phyloP scores from a whole-genome alignment of 352 stramenopile species.

The Globisporangium uncinulatum region DNA sequence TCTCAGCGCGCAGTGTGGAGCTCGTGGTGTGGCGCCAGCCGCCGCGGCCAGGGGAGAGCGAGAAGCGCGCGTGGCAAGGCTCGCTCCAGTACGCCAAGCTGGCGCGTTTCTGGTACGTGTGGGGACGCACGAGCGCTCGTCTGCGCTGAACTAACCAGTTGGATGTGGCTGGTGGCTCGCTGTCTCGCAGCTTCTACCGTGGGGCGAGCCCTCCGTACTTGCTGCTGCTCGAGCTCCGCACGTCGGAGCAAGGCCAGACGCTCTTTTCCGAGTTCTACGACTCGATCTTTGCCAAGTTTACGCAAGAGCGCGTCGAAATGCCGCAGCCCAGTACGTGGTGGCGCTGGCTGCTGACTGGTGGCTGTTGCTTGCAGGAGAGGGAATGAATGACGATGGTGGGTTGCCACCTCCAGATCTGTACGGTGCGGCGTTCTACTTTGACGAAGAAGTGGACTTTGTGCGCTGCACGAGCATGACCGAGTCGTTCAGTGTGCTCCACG shows the following conservation, averaged over 20 bases:
- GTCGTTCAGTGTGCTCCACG: conserved; percentile 22
- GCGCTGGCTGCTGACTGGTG: too few relatives aligned
- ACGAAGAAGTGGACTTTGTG: conserved; percentile 51
- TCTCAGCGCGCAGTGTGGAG: conserved; percentile 20
- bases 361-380: too few relatives aligned
- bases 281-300: conserved; percentile 38
- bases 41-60: neutral
- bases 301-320: conserved; percentile 20
- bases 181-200: conserved; percentile 22
- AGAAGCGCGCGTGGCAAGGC: conserved; percentile 23
- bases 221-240: conserved; percentile 41
- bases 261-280: conserved; percentile 55
- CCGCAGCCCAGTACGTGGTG: conserved; percentile 26
- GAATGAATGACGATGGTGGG: too few relatives aligned
- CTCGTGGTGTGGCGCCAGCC: conserved; percentile 27
- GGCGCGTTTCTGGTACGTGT: conserved; percentile 32
- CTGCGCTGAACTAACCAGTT: neutral
- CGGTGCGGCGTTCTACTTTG: conserved; percentile 58
- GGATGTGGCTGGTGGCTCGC: too few relatives aligned
- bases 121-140: neutral
- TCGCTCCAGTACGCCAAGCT: conserved; percentile 34
- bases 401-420: conserved; percentile 35
- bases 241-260: conserved; percentile 16
- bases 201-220: conserved; percentile 34
- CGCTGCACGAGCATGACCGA: conserved; percentile 59